Base-by-base conservation (phyloP, 371 early-diverging fungal species). In the Haplosporangium sp. region DNA sequence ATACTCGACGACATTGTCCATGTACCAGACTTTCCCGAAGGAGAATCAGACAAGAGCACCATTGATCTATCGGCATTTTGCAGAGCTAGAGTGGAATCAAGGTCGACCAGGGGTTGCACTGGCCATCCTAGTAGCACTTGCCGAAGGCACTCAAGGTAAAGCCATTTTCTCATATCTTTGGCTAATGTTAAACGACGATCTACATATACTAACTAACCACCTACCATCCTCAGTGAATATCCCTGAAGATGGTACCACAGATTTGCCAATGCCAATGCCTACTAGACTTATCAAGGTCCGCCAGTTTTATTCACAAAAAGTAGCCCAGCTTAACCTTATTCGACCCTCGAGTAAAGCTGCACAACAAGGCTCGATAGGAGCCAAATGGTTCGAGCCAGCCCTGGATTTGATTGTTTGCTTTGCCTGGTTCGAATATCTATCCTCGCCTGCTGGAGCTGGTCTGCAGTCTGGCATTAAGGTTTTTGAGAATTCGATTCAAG, bases 401-500 rank as follows among this genome's bases (percentile, higher is more conserved):
- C 65, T 83, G 39, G 76, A 86, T 57, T 71, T 76, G 52, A 79
- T 84, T 39, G 76, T 85, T 11, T 90, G 90, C 69, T 82, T 72
- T 61, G 88, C 86, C 0, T 74, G 88, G 57, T 88, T 91, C 65
- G 89, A 90, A 65, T 92, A 92, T 55, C 78, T 93, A 19, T 67
- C 74, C 82, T 7, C 61, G 0, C 39, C 66, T 6, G 19, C 63
- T 15, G 67, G 63, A 13, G 19, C 66, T 27, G 74, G 67, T 1
- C 62, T 90, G 0, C 85, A 83, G 9, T 83, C 86, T 19, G 91
- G 87, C 3, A 79, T 79, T 44, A 63, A 65, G 40, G 84, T 91
- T 9, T 91, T 86, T 79, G 88, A 89, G 19, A 71, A 66, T 39
- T 82, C 84, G 9, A 67, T 91, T 4, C 81, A 84, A 27, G 84